Conservation (phyloP, 495 filamentous ascomycete genomes). For the Penicillium daleae region DNA sequence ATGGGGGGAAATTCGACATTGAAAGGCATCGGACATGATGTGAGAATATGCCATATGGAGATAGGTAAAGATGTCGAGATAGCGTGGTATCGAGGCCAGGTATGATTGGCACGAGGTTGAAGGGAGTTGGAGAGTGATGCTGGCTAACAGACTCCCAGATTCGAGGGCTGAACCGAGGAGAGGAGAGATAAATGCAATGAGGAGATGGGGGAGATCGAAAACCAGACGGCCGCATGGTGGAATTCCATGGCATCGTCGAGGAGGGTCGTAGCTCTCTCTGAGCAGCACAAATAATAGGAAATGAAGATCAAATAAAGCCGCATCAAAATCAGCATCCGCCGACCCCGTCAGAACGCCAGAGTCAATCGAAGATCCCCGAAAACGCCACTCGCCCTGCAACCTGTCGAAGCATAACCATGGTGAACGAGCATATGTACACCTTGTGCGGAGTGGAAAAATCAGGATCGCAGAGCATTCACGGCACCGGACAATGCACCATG, state of each 20-base stretch:
- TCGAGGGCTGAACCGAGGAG: background rate
- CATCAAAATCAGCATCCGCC: slow-evolving; percentile 10
- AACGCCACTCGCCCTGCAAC: slow-evolving; percentile 30
- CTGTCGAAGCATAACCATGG: slow-evolving; percentile 17
- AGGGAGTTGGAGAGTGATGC: background rate
- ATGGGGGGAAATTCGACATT: slow-evolving; percentile 3
- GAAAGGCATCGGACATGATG: background rate
- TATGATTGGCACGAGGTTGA: background rate
- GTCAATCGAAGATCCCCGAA: slow-evolving; percentile 18
- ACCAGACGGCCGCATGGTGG: background rate
- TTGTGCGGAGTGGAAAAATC: slow-evolving; percentile 6
- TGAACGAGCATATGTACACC: slow-evolving; percentile 27
- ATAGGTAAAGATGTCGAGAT: slow-evolving; percentile 10
- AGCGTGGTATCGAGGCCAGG: slow-evolving; percentile 1
- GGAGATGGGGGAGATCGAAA: background rate
- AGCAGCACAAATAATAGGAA: background rate
- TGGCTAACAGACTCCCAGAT: background rate
- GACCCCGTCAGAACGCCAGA: slow-evolving; percentile 28
- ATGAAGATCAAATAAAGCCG: slow-evolving; percentile 13
- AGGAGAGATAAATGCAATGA: background rate
- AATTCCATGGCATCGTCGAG: background rate
- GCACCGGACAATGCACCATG: slow-evolving; percentile 33
- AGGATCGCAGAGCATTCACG: slow-evolving; percentile 16
- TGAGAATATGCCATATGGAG: background rate
- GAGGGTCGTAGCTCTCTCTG: background rate